Percentiles rank a stretch among this genome's conserved stretches.
Evolutionary conservation across 2,329 filamentous ascomycete genomes (phyloP).

Genomic region (Clarireedia monteithiana): DNA sequence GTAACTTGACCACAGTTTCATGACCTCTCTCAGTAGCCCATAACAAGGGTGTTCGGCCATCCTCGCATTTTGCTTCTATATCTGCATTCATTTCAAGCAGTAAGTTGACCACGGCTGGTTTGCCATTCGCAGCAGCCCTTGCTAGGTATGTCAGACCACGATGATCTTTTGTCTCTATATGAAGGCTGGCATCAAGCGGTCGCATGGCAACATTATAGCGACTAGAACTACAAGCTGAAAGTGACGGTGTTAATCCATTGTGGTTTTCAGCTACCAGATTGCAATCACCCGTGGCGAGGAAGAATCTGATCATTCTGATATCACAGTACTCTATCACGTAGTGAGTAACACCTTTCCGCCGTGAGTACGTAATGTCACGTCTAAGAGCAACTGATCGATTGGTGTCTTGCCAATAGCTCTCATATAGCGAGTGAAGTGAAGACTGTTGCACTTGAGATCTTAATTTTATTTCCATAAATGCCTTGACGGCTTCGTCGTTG

Average conservation of each 20-base stretch:
- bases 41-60: background rate
- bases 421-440: conserved; percentile 6
- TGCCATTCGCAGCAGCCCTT: background rate
- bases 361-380: conserved; percentile 12
- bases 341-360: background rate
- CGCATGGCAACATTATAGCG: conserved; percentile 4
- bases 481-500: conserved; percentile 23
- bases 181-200: background rate
- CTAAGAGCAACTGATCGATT: conserved; percentile 2
- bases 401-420: conserved; percentile 7
- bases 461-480: conserved; percentile 19
- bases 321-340: conserved; percentile 8
- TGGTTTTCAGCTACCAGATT: background rate
- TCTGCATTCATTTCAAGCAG: background rate
- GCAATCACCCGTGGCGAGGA: background rate
- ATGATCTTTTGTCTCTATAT: background rate
- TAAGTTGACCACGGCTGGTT: background rate
- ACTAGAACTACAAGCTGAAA: background rate
- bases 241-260: conserved; percentile 7
- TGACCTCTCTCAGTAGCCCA: background rate
- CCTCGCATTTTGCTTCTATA: background rate
- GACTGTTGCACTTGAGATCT: conserved; percentile 3
- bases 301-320: conserved; percentile 2
- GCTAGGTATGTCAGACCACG: background rate
- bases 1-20: background rate